Conservation (phyloP, 495 filamentous ascomycete genomes). For the Jackrogersella multiformis region DNA sequence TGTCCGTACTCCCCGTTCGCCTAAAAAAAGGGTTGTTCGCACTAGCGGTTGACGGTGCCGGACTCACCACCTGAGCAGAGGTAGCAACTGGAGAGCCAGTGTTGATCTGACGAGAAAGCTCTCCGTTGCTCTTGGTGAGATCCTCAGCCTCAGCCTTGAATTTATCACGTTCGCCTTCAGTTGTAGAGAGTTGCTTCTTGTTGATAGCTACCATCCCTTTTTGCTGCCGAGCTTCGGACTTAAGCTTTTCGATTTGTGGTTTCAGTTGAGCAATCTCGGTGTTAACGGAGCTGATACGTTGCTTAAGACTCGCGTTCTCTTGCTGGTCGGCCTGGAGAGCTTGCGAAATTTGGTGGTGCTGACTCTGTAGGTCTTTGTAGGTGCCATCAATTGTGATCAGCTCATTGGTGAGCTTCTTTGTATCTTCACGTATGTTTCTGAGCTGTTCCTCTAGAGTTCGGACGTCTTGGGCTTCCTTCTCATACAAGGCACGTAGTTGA, state of each 20-base stretch:
- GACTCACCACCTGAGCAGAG: constrained; percentile 63
- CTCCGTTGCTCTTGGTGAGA: constrained; percentile 69
- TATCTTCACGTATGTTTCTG: constrained; percentile 76
- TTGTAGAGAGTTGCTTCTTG: constrained; percentile 93
- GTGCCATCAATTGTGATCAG: constrained; percentile 81
- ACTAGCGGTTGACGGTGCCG: constrained; percentile 76
- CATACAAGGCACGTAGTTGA: constrained; percentile 85
- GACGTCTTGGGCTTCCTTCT: constrained; percentile 88
- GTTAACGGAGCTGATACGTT: constrained; percentile 84
- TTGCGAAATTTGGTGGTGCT: constrained; percentile 77
- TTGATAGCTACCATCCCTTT: constrained; percentile 96
- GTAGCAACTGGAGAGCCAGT: constrained; percentile 49
- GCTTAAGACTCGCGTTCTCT: constrained; percentile 86
- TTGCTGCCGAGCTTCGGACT: constrained; percentile 88
- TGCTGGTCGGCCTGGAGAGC: constrained; percentile 86
- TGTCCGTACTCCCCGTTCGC: constrained; percentile 72
- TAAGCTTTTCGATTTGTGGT: constrained; percentile 88
- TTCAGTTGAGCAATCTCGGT: constrained; percentile 81
- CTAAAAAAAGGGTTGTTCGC: constrained; percentile 92
- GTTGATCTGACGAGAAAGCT: constrained; percentile 57
- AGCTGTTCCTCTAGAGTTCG: constrained; percentile 86
- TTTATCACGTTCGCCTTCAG: constrained; percentile 86
- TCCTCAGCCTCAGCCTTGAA: constrained; percentile 79
- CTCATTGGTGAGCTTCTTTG: constrained; percentile 81
- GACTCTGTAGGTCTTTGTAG: constrained; percentile 83